Evolutionary conservation across 768 basidiomycete species (phyloP).

Genomic region (Tubosaeta sp.): DNA sequence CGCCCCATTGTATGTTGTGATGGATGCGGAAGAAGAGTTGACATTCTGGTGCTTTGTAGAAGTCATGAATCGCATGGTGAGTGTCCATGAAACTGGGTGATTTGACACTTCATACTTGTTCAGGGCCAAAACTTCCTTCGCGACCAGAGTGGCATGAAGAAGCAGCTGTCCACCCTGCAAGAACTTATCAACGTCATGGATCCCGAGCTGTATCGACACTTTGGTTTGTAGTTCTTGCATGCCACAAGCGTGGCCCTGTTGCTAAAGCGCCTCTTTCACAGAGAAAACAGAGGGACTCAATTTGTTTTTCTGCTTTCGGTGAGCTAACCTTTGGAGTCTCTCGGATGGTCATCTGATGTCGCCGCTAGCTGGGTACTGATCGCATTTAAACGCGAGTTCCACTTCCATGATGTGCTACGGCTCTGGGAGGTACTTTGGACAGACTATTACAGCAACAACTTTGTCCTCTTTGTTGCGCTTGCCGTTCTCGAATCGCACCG

Average conservation of each 20-base stretch:
- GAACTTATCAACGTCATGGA: slow-evolving; percentile 92
- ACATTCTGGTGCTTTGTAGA: slow-evolving; percentile 97
- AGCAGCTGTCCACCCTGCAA: slow-evolving; percentile 84
- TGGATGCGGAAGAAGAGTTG: slow-evolving; percentile 82
- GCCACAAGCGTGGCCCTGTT: neutral
- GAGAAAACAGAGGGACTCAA: slow-evolving; percentile 88
- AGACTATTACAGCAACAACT: slow-evolving; percentile 81
- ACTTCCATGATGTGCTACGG: slow-evolving; percentile 83
- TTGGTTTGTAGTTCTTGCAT: slow-evolving; percentile 45
- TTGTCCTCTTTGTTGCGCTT: slow-evolving; percentile 91
- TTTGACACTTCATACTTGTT: slow-evolving; percentile 4
- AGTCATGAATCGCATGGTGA: slow-evolving; percentile 92
- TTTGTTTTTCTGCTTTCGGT: slow-evolving; percentile 98
- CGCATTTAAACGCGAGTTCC: slow-evolving; percentile 94
- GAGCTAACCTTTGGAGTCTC: slow-evolving; percentile 22
- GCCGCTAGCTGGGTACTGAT: slow-evolving; percentile 78
- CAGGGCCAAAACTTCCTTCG: slow-evolving; percentile 94
- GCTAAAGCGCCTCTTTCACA: slow-evolving; percentile 31
- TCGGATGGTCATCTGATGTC: neutral
- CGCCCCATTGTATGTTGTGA: slow-evolving; percentile 89
- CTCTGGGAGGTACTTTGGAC: slow-evolving; percentile 97
- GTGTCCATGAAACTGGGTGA: slow-evolving; percentile 21
- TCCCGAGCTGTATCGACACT: slow-evolving; percentile 88
- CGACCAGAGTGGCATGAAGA: slow-evolving; percentile 98
- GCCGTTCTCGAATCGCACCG: slow-evolving; percentile 94